Base-by-base conservation (phyloP, 78 protist genomes). In the Emiliania huxleyi region DNA sequence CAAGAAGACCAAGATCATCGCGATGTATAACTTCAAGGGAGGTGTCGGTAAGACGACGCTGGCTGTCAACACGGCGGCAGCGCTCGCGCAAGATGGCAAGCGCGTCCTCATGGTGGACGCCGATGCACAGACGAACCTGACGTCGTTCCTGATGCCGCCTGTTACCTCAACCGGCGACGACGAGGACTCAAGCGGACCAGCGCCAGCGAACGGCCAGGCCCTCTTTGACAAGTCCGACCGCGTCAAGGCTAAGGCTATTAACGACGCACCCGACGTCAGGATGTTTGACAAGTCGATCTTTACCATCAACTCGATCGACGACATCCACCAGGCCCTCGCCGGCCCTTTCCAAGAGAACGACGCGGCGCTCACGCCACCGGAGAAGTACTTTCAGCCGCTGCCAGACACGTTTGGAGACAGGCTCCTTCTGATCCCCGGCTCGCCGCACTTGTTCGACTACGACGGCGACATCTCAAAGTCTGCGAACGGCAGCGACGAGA, bases 1-100 rank as follows among this genome's bases (percentile, higher is more conserved):
- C n/a, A n/a, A n/a, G n/a, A n/a, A n/a, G n/a, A n/a, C n/a, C 62
- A 71, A 12, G 81, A 71, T 71, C 42, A 71, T 71, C 81, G 81
- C 81, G 43, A 2, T 29, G 18, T 71, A 71, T 40, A 71, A 71
- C 81, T 71, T 71, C 42, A 71, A 71, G 42, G 81, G 81, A 5
- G 81, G 81, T 40, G 81, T 71, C 11, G 81, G 44, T 40, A 71
- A 71, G 42, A 71, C 81, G 42, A 71, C 81, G 18, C 1, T 12
- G 40, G 1, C 15, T 4, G 11, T 71, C 81, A 71, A 71, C 42
- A 71, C 81, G 4, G 42, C 42, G 35, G 81, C 81, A 2, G 35
- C 81, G 81, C 22, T n/a, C 1, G 75, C 75, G 38, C 11, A 29
- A 15, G 2, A 12, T 5, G 75, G 75, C 23, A 35, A 71, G 44